phyloP scores from a whole-genome alignment of 495 filamentous ascomycete species.

The Cercophora scortea region DNA sequence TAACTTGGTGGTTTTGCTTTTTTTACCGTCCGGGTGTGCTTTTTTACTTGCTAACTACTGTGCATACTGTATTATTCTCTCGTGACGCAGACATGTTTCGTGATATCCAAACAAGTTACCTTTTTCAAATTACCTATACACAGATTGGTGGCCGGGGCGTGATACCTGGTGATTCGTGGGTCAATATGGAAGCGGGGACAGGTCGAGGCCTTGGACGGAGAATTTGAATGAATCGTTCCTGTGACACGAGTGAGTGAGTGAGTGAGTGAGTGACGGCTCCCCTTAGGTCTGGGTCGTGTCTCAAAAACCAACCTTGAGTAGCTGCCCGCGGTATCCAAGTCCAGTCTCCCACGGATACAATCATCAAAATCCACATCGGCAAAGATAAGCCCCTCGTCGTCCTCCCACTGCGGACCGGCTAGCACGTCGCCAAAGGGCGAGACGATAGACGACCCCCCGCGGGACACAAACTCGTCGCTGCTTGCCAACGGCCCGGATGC shows the following conservation, averaged over 20 bases:
- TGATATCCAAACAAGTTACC: not conserved
- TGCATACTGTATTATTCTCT: too few species aligned
- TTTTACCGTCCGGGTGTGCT: too few species aligned
- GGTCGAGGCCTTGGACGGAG: constrained; percentile 61
- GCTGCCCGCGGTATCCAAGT: constrained; percentile 66
- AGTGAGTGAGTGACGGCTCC: not conserved
- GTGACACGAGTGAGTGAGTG: not conserved
- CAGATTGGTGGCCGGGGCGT: not conserved
- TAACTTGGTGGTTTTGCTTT: too few species aligned
- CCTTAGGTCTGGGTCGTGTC: too few species aligned
- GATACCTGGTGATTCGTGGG: not conserved
- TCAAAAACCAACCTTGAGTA: constrained; percentile 49
- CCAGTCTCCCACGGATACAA: constrained; percentile 45
- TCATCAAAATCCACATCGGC: constrained; percentile 46
- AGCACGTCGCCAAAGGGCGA: constrained; percentile 71
- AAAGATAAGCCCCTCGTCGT: constrained; percentile 45
- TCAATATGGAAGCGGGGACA: constrained; percentile 62
- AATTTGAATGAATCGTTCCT: constrained; percentile 76
- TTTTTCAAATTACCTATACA: not conserved
- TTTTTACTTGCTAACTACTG: too few species aligned
- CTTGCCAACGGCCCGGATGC: not conserved
- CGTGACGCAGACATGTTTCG: too few species aligned
- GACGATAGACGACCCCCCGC: constrained; percentile 78
- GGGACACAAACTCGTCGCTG: constrained; percentile 43
- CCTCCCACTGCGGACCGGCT: constrained; percentile 77